Evolutionary conservation across 2,329 filamentous ascomycete species (phyloP), one percentile per base, ranked within the genome.

Genomic region (Escovopsis sp.): DNA sequence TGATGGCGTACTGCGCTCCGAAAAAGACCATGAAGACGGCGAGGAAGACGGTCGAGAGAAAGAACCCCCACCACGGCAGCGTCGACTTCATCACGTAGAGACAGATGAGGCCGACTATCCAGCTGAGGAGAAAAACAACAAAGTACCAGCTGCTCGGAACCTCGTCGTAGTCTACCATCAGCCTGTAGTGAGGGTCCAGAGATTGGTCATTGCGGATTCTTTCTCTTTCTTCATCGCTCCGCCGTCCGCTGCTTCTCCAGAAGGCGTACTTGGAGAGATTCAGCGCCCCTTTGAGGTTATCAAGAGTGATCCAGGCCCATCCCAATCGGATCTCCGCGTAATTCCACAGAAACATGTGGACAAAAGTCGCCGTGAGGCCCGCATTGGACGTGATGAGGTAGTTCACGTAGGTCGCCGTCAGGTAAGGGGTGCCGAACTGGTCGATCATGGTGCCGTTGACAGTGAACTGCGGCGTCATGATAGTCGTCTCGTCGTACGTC

Each of bases 311-410:
- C 16, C 44, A 53, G 0, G n/a, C 36, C 42, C 47, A 53, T 12
- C 50, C 53, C 1, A 46, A 39, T 6, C 46, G 50, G 15, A 55
- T 8, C 15, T 53, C 53, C 2, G 30, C 27, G 2, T 47, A 51
- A 41, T 57, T 51, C 51, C 52, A 54, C n/a, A 29, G 40, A 34
- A 47, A 34, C 29, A 51, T 39, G 32, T 51, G 50, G 5, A 44
- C 56, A 14, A 72, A 52, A 1, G 64, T 62, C 2, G 69, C 67
- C 4, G 67, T 69, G 20, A 68, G 54, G 3, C 60, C 65, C 47
- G 68, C 58, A 46, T 71, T 71, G 4, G 58, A 58, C 2, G 59
- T 60, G 29, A 71, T 53, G 12, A 70, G 51, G 43, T 64, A 60
- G 7, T 54, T 43, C 11, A 60, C 51, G 43, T 69, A 57, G n/a